A percentile compares a stretch with the other conserved stretches of the same genome.
Evolutionary conservation across 2,329 filamentous ascomycete genomes (phyloP).

Genomic region (Macrophomina pseudophaseolina): DNA sequence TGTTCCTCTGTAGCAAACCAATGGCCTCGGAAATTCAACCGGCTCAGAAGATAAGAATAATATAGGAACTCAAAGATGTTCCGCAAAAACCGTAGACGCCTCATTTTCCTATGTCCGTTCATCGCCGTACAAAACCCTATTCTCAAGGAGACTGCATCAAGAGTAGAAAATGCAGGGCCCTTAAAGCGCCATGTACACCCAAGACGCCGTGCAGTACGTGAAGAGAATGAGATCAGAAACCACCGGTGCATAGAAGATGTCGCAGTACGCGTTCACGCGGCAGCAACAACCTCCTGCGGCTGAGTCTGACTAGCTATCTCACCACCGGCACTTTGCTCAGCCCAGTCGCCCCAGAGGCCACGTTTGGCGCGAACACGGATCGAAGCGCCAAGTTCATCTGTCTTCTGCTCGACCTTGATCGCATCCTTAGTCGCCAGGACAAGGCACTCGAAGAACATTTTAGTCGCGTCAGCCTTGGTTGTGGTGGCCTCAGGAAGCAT

Average conservation of each 20-base stretch:
- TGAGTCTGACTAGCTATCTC: constrained; percentile 44
- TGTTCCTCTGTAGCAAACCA: not conserved
- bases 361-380: constrained; percentile 89
- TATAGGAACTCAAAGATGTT: not conserved
- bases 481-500: constrained; percentile 82
- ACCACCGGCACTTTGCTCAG: constrained; percentile 67
- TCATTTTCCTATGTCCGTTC: constrained; percentile 6
- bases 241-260: not conserved
- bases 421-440: constrained; percentile 97
- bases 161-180: not conserved
- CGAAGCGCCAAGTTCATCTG: constrained; percentile 72
- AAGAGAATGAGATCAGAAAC: not conserved
- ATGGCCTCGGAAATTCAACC: not conserved
- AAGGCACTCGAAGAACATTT: constrained; percentile 99
- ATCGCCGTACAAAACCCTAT: not conserved
- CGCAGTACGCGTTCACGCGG: not conserved
- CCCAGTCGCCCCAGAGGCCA: constrained; percentile 97
- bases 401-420: constrained; percentile 90
- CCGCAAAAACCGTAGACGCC: not conserved
- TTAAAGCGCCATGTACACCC: not conserved
- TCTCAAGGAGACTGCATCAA: not conserved
- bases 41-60: not conserved
- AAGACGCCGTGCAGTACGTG: constrained; percentile 13
- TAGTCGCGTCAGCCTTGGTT: constrained; percentile 88
- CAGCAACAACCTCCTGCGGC: constrained; percentile 7